Base-by-base conservation (phyloP, 331 rosid species). In the Malus hybrid region DNA sequence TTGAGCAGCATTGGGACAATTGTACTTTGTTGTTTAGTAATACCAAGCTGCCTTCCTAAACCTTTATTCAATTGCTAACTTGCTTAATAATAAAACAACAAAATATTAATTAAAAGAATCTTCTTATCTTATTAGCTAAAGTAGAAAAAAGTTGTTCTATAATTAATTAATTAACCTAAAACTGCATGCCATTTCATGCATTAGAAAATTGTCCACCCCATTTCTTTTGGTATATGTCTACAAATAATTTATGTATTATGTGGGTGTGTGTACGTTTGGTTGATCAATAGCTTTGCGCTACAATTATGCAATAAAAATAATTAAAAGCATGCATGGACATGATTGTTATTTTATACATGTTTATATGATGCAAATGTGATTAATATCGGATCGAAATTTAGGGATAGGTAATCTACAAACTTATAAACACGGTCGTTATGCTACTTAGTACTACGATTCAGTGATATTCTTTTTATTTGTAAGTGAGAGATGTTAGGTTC, bases 1-100 rank as follows among this genome's bases (percentile, higher is more conserved):
- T 50, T 48, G 26, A 52, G 4, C 55, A 15, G 71, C 71, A 74
- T 68, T 34, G 60, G 63, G 72, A 70, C 73, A 67, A 68, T 77
- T 64, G 66, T 32, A 36, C 57, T 53, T 60, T 62, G 78, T 66
- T 36, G 68, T 20, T 73, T 68, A 46, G 57, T 68, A 32, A 39
- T 13, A 16, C 48, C 39, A 39, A 19, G 26, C 5, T 24, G 12
- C 66, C n/a, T 50, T 70, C 39, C 71, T 58, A 32, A 18, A 53
- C 11, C 2, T 55, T 36, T 7, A 19, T 29, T 39, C 3, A 29
- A 13, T 22, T 12, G 19, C 16, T 58, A 34, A 57, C n/a, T 46
- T 77, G 70, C 58, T 44, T 34, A 50, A 16, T 50, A 24, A 48
- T 48, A 18, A 62, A 33, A 64, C 48, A 64, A 64, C 46, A 32